Base-by-base conservation (phyloP, 345 rosid genomes). In the Gossypium thurberi region DNA sequence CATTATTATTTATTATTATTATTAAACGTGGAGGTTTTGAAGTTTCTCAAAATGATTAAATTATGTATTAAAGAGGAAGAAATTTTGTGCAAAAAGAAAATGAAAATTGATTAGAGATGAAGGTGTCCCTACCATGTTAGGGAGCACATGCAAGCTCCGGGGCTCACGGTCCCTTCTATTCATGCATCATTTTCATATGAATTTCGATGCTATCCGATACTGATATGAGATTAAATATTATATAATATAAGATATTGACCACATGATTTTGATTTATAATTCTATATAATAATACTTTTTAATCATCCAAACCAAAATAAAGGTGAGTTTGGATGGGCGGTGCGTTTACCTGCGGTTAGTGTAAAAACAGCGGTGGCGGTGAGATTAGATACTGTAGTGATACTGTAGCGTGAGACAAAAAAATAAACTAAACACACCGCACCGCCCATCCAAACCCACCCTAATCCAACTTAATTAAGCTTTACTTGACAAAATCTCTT, bases 71-170 rank as follows among this genome's bases (percentile, higher is more conserved):
- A 68, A 68, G 1, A 17, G 15, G 51, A 69, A 17, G 8, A 23
- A 46, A 11, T 8, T 69, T 28, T 69, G 0, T 69, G 9, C 13
- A 2, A 52, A 53, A 70, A 5, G 40, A 7, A 33, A 33, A 33
- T 33, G 40, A 6, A 33, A 55, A 55, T 53, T 20, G 73, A 43
- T 25, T 14, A 6, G 2, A 2, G 70, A 65, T 13, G 13, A 1
- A 46, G 43, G 68, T 23, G 87, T 79, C 56, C 86, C 89, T 80
- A 82, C 91, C 91, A 87, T 69, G 91, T 85, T 73, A 57, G 15
- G 71, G 10, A 58, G 84, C 89, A 87, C 89, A 87, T 87, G 91
- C 78, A 71, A 43, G n/a, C 15, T 33, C 84, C 89, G 80, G 66
- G 1, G 33, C 66, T 76, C 2, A 23, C 76, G 86, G 74, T 64